Evolutionary conservation across 345 rosid species (phyloP).

Genomic region (Mangifera indica): DNA sequence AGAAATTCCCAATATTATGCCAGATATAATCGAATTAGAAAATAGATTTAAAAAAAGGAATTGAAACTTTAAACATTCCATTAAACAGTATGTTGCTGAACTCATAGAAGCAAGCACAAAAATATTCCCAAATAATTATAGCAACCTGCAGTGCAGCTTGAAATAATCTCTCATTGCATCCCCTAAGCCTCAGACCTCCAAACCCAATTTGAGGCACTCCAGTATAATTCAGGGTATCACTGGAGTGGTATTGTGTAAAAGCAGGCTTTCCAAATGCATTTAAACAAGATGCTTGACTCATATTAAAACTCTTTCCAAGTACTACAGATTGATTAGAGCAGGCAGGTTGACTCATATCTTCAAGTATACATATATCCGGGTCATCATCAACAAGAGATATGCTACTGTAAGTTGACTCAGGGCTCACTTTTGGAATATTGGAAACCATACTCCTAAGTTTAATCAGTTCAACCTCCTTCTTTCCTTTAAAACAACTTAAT

Average conservation of each 20-base stretch:
- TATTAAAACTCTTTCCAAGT: constrained; percentile 21
- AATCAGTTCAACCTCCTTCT: constrained; percentile 33
- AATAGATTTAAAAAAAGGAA: neutral
- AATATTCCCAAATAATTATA: neutral
- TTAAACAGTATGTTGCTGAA: neutral
- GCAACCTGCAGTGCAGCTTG: constrained; percentile 85
- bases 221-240: constrained; percentile 32
- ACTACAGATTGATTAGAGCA: constrained; percentile 33
- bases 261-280: constrained; percentile 11
- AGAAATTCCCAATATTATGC: neutral
- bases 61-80: neutral
- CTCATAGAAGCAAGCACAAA: constrained; percentile 2
- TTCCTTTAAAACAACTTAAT: constrained; percentile 32
- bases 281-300: constrained; percentile 9
- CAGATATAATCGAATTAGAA: neutral
- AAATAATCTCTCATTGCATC: constrained; percentile 49
- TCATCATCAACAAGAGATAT: constrained; percentile 63
- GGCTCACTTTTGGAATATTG: constrained; percentile 49
- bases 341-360: constrained; percentile 64
- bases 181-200: constrained; percentile 41
- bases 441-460: constrained; percentile 34
- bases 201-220: constrained; percentile 33
- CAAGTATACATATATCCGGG: constrained; percentile 74
- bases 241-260: constrained; percentile 28
- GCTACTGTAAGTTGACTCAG: constrained; percentile 71